These are phyloP conservation scores for Pseudozyma sp. DNA, from an alignment of 1,284 basidiomycete species.

Conservation along the genomic window DNA sequence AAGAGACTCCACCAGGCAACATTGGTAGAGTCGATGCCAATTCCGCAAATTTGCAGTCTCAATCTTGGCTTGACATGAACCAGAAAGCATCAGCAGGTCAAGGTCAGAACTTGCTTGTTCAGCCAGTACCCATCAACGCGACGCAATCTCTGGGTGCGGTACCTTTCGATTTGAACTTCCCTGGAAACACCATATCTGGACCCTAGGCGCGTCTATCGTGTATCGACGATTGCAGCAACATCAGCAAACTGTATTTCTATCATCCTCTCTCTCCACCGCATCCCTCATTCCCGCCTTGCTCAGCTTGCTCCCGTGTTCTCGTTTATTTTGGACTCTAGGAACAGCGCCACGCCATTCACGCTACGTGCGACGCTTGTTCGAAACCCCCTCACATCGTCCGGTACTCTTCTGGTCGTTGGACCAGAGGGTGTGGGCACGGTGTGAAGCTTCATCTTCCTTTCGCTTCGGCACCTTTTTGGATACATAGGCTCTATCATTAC, in stretches of 20 bases:
- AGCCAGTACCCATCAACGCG: constrained; percentile 30
- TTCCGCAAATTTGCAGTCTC: constrained; percentile 9
- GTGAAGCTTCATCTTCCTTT: too few species aligned
- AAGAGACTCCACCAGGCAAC: constrained; percentile 28
- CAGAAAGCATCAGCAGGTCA: background rate
- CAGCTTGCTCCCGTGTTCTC: background rate
- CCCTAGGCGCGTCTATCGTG: background rate
- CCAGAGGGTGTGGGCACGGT: background rate
- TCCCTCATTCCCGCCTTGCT: too few species aligned
- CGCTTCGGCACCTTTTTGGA: too few species aligned
- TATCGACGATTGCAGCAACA: background rate
- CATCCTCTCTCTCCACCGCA: background rate
- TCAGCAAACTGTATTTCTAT: constrained; percentile 44
- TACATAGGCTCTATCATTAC: background rate
- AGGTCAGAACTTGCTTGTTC: constrained; percentile 7
- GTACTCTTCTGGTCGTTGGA: background rate
- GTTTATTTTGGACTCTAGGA: background rate
- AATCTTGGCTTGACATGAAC: background rate
- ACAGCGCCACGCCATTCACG: constrained; percentile 23
- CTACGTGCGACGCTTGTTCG: constrained; percentile 7
- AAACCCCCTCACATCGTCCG: background rate
- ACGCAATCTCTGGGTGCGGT: constrained; percentile 17
- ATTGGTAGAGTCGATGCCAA: constrained; percentile 2
- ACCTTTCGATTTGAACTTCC: constrained; percentile 25
- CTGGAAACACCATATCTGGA: constrained; percentile 2